phyloP scores from a whole-genome alignment of 192 early-diverging fungal species.

The Chytriomyces confervae region DNA sequence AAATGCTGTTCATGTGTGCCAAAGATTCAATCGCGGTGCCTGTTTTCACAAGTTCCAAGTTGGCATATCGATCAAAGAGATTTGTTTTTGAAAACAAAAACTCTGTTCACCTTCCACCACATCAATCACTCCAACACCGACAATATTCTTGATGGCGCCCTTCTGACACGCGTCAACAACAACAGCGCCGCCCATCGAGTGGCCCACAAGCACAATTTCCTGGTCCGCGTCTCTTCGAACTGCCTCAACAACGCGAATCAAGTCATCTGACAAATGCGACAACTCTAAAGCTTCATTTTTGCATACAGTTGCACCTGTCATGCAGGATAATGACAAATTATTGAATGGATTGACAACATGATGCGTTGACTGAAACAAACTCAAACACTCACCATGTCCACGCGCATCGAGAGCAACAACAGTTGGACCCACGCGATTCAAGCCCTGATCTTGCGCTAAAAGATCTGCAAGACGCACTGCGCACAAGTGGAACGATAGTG shows the following conservation, averaged over 20 bases:
- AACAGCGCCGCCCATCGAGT: constrained; percentile 26
- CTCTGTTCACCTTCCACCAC: constrained; percentile 24
- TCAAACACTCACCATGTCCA: constrained; percentile 16
- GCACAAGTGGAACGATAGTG: constrained; percentile 45
- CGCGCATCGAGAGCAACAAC: constrained; percentile 31
- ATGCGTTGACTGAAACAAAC: background rate
- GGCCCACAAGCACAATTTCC: constrained; percentile 24
- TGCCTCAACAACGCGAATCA: constrained; percentile 5
- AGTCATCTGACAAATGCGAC: background rate
- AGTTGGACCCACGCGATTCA: background rate
- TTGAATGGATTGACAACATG: background rate
- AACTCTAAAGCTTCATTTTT: constrained; percentile 13
- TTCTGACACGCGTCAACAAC: constrained; percentile 17
- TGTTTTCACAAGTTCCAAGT: background rate
- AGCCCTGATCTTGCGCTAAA: background rate
- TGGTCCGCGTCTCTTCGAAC: constrained; percentile 18
- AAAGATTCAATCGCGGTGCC: constrained; percentile 34
- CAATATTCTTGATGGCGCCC: constrained; percentile 13
- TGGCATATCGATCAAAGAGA: background rate
- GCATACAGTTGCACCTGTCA: constrained; percentile 22
- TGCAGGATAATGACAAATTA: background rate
- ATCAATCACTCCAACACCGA: constrained; percentile 26
- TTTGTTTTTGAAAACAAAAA: background rate
- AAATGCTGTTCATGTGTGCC: constrained; percentile 26
- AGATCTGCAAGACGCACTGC: constrained; percentile 16